A percentile compares a stretch with the other conserved stretches of the same genome.
Conservation (phyloP, 75 land plant genomes). For the Selaginella tamariscina region DNA sequence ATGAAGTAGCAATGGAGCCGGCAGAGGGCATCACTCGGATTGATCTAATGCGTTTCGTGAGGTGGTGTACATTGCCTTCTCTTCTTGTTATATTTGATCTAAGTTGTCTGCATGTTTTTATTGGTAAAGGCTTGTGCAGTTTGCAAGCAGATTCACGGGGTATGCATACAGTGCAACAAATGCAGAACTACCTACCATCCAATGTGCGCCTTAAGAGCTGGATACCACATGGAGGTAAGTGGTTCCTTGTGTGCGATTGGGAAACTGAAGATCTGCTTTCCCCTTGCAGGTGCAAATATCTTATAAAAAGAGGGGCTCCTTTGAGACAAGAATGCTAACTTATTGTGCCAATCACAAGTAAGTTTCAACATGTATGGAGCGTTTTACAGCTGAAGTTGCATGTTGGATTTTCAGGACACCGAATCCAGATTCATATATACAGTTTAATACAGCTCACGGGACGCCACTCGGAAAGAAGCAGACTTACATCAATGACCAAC, state of each 20-base stretch:
- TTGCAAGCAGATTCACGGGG: slow-evolving; percentile 92
- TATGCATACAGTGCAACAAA: slow-evolving; percentile 69
- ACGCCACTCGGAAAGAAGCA: background rate
- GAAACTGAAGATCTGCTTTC: background rate
- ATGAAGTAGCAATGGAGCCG: slow-evolving; percentile 84
- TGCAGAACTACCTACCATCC: slow-evolving; percentile 79
- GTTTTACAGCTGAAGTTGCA: too few relatives aligned
- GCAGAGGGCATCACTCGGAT: slow-evolving; percentile 83
- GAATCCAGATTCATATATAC: slow-evolving; percentile 65
- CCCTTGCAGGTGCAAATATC: slow-evolving; percentile 47
- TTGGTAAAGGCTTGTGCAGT: slow-evolving; percentile 46
- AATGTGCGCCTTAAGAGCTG: slow-evolving; percentile 94
- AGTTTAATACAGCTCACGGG: slow-evolving; percentile 51
- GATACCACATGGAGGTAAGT: slow-evolving; percentile 93
- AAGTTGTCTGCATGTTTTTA: slow-evolving; percentile 4
- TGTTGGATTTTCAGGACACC: slow-evolving; percentile 76
- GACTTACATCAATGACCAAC: background rate
- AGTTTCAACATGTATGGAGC: too few relatives aligned
- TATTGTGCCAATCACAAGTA: slow-evolving; percentile 75
- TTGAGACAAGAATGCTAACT: slow-evolving; percentile 56
- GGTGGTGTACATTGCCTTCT: slow-evolving; percentile 28
- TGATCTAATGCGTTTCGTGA: slow-evolving; percentile 52
- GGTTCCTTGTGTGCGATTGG: background rate
- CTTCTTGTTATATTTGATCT: slow-evolving; percentile 1
- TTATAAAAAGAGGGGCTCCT: slow-evolving; percentile 50